Evolutionary conservation across 2,329 filamentous ascomycete species (phyloP).

Genomic region (Beauveria sp.): DNA sequence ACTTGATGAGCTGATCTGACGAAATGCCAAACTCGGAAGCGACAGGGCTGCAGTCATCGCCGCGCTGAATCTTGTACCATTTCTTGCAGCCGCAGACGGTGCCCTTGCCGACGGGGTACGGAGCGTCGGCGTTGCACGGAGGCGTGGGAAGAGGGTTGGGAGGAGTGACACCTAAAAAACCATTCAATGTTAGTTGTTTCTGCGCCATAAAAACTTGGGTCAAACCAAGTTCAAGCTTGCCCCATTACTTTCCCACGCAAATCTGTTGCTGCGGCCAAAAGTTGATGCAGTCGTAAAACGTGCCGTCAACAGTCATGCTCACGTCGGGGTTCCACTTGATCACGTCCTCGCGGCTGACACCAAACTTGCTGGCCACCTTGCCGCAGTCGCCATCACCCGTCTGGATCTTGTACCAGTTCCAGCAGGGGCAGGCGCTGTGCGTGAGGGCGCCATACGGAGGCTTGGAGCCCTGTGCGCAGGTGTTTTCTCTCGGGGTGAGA

Average conservation of each 20-base stretch:
- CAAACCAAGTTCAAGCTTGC: no score
- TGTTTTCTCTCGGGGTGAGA: neutral
- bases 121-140: conserved; percentile 5
- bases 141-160: neutral
- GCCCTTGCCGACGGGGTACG: conserved; percentile 3
- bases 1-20: conserved; percentile 6
- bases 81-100: conserved; percentile 10
- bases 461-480: neutral
- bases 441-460: conserved; percentile 3
- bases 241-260: conserved; percentile 4
- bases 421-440: conserved; percentile 9
- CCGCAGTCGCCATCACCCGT: conserved; percentile 7
- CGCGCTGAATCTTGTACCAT: conserved; percentile 6
- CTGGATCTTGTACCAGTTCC: conserved; percentile 10
- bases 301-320: conserved; percentile 3
- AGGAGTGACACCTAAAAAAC: neutral
- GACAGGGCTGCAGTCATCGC: conserved; percentile 7
- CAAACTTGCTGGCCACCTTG: neutral
- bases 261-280: conserved; percentile 7
- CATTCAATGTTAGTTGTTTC: neutral
- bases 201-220: no score
- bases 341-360: conserved; percentile 2
- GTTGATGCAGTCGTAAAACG: conserved; percentile 10
- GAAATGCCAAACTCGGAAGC: conserved; percentile 7
- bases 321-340: conserved; percentile 8